Percentiles rank a stretch among this genome's conserved stretches.
Evolutionary conservation across 805 yeast species (phyloP).

Genomic region (Wickerhamiella allomyrinae): DNA sequence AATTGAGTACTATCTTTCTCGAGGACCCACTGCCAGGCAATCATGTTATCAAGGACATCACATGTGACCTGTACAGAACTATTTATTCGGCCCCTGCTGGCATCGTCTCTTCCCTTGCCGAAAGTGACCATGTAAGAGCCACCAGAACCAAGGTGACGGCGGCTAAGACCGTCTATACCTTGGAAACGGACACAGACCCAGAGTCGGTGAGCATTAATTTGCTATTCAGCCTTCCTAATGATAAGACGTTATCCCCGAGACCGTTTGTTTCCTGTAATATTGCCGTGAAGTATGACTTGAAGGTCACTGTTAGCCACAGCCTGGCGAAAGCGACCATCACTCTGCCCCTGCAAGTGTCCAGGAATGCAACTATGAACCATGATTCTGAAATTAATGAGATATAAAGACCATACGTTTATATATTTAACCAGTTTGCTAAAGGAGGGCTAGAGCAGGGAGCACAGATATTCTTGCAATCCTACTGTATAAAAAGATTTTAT

Average conservation of each 20-base stretch:
- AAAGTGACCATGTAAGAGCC: not conserved
- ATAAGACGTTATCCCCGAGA: not conserved
- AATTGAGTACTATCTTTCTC: not conserved
- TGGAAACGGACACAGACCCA: not conserved
- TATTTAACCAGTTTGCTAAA: no score
- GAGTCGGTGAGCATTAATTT: not conserved
- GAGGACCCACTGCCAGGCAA: not conserved
- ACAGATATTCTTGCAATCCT: no score
- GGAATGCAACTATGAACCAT: no score
- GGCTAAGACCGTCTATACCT: not conserved
- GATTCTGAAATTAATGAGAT: no score
- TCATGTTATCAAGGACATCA: not conserved
- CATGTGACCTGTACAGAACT: not conserved
- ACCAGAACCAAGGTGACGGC: not conserved
- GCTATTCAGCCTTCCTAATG: not conserved
- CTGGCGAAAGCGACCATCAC: not conserved
- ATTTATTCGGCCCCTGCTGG: not conserved
- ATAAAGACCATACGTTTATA: no score
- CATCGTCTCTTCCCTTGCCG: not conserved
- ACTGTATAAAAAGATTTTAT: no score
- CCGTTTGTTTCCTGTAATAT: not conserved
- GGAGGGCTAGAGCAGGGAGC: no score
- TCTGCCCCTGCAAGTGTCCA: not conserved
- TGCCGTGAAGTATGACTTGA: not conserved
- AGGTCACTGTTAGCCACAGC: not conserved